Percentiles rank a stretch among this genome's conserved stretches.
These are phyloP conservation scores for Aspergillus sclerotialis DNA, from an alignment of 2,329 filamentous ascomycete genomes.

Conservation along the genomic window DNA sequence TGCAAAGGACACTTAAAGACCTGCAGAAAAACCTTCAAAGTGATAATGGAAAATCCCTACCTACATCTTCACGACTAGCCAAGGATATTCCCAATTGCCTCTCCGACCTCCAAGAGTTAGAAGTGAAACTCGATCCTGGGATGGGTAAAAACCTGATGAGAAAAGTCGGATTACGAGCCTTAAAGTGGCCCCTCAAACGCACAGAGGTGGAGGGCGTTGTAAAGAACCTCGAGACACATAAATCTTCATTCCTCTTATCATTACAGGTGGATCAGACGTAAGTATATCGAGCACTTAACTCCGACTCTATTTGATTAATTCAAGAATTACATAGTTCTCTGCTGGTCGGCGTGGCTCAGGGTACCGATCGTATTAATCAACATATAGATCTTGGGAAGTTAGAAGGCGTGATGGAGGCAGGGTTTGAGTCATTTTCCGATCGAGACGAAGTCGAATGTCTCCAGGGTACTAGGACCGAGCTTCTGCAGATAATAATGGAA, in stretches of 20 bases:
- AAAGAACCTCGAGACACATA: slow-evolving; percentile 15
- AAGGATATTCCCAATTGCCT: slow-evolving; percentile 4
- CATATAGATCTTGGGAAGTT: slow-evolving; percentile 6
- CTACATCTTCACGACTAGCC: neutral
- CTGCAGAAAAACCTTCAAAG: slow-evolving; percentile 9
- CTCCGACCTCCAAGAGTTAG: slow-evolving; percentile 4
- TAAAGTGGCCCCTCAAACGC: slow-evolving; percentile 24
- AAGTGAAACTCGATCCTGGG: slow-evolving; percentile 9
- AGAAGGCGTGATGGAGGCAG: slow-evolving; percentile 5
- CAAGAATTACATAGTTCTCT: slow-evolving; percentile 4
- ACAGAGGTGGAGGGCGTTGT: slow-evolving; percentile 15
- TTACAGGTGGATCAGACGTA: slow-evolving; percentile 23
- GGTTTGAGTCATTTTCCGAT: slow-evolving; percentile 7
- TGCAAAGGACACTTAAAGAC: slow-evolving; percentile 8
- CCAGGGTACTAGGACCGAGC: neutral
- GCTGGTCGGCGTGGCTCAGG: slow-evolving; percentile 2
- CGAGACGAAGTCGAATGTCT: slow-evolving; percentile 3
- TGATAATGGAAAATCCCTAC: slow-evolving; percentile 2
- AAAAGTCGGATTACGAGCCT: slow-evolving; percentile 16
- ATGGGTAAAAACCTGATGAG: slow-evolving; percentile 11
- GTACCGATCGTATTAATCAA: neutral
- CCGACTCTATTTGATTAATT: slow-evolving; percentile 4
- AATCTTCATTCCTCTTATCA: slow-evolving; percentile 16
- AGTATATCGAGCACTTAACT: slow-evolving; percentile 7
- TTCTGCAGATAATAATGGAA: neutral